Evolutionary conservation across 441 rosid species (phyloP).

Genomic region (Lepidium campestre): DNA sequence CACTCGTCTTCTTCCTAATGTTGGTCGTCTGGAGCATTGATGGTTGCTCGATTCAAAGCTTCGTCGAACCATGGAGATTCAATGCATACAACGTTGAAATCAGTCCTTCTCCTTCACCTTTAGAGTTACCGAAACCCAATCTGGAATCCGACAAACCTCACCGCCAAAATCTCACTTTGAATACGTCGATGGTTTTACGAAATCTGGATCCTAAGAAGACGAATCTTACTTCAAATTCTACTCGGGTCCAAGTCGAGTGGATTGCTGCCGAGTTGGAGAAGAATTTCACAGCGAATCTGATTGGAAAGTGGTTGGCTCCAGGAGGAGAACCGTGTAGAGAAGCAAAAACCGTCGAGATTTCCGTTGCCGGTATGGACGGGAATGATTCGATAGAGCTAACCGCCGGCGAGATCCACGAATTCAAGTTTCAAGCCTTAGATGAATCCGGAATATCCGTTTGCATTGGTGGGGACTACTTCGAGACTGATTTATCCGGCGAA

Average conservation of each 20-base stretch:
- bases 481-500: slow-evolving; percentile 81
- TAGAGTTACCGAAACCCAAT: not conserved
- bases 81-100: slow-evolving; percentile 27
- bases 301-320: slow-evolving; percentile 58
- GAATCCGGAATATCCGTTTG: slow-evolving; percentile 48
- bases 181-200: not conserved
- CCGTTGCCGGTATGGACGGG: slow-evolving; percentile 54
- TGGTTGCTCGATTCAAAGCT: slow-evolving; percentile 44
- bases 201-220: not conserved
- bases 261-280: slow-evolving; percentile 42
- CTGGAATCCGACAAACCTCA: slow-evolving; percentile 11
- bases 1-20: slow-evolving; percentile 57
- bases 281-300: slow-evolving; percentile 45
- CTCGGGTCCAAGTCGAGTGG: slow-evolving; percentile 35
- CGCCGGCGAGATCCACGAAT: slow-evolving; percentile 64
- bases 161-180: slow-evolving; percentile 24
- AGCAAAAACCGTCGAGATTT: slow-evolving; percentile 49
- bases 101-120: slow-evolving; percentile 14
- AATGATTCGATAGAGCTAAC: slow-evolving; percentile 42
- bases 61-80: slow-evolving; percentile 56
- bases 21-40: slow-evolving; percentile 72
- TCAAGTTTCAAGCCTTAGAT: slow-evolving; percentile 57
- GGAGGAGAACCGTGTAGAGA: slow-evolving; percentile 67
- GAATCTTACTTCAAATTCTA: slow-evolving; percentile 16
- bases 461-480: slow-evolving; percentile 87